phyloP scores from a whole-genome alignment of 2,329 filamentous ascomycete genomes.

The Alternaria viburni region DNA sequence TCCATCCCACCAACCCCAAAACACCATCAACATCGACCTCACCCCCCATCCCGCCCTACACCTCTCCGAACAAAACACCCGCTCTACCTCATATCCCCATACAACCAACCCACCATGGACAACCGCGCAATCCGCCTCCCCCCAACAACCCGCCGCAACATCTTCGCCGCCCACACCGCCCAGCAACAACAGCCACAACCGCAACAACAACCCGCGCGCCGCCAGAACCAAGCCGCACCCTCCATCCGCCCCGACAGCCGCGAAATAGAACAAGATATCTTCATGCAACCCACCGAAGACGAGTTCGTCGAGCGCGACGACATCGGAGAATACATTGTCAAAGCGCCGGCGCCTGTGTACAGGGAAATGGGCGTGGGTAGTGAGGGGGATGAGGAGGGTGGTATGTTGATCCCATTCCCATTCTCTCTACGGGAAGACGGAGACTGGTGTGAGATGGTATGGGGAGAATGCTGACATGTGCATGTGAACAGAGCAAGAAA shows the following conservation, averaged over 20 bases:
- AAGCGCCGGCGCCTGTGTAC: constrained; percentile 32
- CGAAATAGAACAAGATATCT: constrained; percentile 19
- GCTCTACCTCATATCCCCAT: not conserved
- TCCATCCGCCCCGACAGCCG: constrained; percentile 29
- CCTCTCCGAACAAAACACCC: not conserved
- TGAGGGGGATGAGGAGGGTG: constrained; percentile 42
- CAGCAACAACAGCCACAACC: constrained; percentile 23
- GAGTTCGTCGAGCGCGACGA: constrained; percentile 60
- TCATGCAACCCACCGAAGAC: constrained; percentile 29
- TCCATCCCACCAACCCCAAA: not conserved
- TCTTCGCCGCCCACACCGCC: constrained; percentile 30
- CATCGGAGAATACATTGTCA: constrained; percentile 55
- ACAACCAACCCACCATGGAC: not conserved
- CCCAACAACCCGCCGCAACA: constrained; percentile 35
- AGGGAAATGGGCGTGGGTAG: constrained; percentile 29
- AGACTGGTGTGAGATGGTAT: not conserved
- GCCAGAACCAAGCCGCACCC: constrained; percentile 26
- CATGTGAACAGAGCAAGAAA: constrained; percentile 37
- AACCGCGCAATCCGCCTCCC: constrained; percentile 38
- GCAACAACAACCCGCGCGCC: constrained; percentile 18
- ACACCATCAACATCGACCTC: constrained; percentile 2
- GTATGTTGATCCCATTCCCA: constrained; percentile 17
- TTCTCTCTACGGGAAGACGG: not conserved
- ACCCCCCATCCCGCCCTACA: not conserved
- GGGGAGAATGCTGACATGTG: not conserved